A percentile compares a stretch with the other conserved stretches of the same genome.
Evolutionary conservation across 2,329 filamentous ascomycete species (phyloP).

Genomic region (Aspergillus brasiliensis): DNA sequence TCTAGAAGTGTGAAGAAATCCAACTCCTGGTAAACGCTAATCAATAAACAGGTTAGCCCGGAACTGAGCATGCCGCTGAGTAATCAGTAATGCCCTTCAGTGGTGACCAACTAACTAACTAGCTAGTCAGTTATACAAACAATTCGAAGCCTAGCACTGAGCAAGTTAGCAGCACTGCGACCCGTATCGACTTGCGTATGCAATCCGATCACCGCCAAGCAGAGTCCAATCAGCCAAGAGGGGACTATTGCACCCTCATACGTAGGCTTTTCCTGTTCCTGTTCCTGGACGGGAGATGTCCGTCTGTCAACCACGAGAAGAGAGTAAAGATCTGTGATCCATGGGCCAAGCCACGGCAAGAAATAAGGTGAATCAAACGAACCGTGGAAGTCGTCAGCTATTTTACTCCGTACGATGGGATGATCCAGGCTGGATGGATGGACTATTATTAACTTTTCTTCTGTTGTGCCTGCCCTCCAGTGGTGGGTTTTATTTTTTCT

Average conservation of each 20-base stretch:
- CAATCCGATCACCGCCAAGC: not conserved
- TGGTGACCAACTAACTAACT: no score
- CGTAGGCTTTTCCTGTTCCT: not conserved
- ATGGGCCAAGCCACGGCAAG: not conserved
- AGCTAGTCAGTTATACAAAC: no score
- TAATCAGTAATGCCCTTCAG: no score
- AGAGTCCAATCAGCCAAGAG: no score
- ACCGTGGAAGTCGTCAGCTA: conserved; percentile 3
- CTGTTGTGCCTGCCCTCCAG: not conserved
- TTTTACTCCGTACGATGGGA: no score
- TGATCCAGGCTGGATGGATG: not conserved
- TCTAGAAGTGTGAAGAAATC: no score
- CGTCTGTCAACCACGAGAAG: not conserved
- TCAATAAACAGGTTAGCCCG: no score
- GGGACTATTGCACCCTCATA: not conserved
- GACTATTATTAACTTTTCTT: not conserved
- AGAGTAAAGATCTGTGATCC: no score
- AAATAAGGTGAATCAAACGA: conserved; percentile 2
- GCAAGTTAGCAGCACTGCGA: no score
- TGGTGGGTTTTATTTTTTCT: not conserved
- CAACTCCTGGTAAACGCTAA: no score
- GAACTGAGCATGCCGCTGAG: no score
- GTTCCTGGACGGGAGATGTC: not conserved
- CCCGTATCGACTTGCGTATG: not conserved
- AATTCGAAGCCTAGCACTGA: no score